A percentile compares a stretch with the other conserved stretches of the same genome.
Conservation (phyloP, 2,329 filamentous ascomycete species). For the Lachnellula arida region DNA sequence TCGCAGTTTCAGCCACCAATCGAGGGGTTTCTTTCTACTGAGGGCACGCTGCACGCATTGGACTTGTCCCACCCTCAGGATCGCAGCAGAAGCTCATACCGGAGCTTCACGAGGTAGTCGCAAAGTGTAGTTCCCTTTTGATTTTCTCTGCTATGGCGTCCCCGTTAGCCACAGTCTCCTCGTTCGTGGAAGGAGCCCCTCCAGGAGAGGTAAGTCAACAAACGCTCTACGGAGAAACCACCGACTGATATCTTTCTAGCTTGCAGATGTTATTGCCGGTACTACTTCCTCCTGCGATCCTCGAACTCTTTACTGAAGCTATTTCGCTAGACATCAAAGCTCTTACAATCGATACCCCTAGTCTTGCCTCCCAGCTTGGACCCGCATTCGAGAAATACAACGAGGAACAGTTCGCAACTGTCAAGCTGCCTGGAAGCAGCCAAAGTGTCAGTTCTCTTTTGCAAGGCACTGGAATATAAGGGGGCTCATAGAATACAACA, state of each 20-base stretch:
- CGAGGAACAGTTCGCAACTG: conserved; percentile 84
- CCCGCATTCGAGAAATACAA: conserved; percentile 94
- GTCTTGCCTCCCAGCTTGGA: conserved; percentile 65
- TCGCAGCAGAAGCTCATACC: neutral
- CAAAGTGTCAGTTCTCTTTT: conserved; percentile 54
- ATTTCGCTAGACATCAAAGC: conserved; percentile 73
- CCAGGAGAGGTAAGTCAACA: conserved; percentile 77
- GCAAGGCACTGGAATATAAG: neutral
- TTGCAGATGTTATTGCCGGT: conserved; percentile 86
- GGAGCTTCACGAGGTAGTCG: neutral
- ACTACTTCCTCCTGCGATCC: conserved; percentile 31
- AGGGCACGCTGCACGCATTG: no score
- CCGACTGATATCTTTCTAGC: conserved; percentile 45
- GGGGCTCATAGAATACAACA: conserved; percentile 31
- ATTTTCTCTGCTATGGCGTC: conserved; percentile 27
- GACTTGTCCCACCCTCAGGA: conserved; percentile 1
- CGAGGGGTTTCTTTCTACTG: conserved; percentile 2
- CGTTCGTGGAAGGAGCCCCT: conserved; percentile 90
- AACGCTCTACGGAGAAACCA: neutral
- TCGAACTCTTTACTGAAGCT: conserved; percentile 9
- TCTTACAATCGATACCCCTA: conserved; percentile 65
- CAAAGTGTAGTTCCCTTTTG: neutral
- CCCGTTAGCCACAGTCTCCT: conserved; percentile 60
- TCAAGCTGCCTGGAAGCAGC: conserved; percentile 83
- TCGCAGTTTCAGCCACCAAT: conserved; percentile 3